phyloP scores from a whole-genome alignment of 2,329 filamentous ascomycete genomes.

The Alternaria triticimaculans region DNA sequence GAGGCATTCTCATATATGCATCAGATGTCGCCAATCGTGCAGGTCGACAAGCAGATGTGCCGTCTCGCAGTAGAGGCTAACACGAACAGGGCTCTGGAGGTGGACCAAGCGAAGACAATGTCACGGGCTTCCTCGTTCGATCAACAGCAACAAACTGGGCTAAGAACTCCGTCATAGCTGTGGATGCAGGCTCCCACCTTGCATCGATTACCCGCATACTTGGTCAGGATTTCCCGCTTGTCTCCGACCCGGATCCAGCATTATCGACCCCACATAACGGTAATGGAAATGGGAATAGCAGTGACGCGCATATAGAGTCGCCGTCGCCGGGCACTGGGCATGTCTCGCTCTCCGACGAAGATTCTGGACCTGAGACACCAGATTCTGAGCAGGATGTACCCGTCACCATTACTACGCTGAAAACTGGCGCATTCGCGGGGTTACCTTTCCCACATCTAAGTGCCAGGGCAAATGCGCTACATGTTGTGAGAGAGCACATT shows the following conservation, averaged over 20 bases:
- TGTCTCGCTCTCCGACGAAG: slow-evolving; percentile 34
- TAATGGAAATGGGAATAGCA: slow-evolving; percentile 26
- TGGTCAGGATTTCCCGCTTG: slow-evolving; percentile 60
- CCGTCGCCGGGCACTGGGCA: slow-evolving; percentile 36
- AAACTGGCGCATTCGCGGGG: slow-evolving; percentile 78
- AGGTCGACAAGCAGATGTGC: not conserved
- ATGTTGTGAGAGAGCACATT: slow-evolving; percentile 79
- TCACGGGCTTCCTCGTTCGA: slow-evolving; percentile 87
- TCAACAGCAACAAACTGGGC: slow-evolving; percentile 80
- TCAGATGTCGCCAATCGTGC: not conserved
- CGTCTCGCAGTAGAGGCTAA: slow-evolving; percentile 12
- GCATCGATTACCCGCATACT: slow-evolving; percentile 84
- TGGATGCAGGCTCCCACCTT: slow-evolving; percentile 91
- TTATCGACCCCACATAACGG: slow-evolving; percentile 19
- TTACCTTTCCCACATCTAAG: slow-evolving; percentile 72
- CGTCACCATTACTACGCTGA: slow-evolving; percentile 62
- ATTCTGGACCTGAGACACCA: slow-evolving; percentile 37
- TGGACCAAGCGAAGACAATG: slow-evolving; percentile 87
- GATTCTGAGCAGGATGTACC: slow-evolving; percentile 31
- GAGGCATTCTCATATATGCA: not conserved
- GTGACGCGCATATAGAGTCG: slow-evolving; percentile 21
- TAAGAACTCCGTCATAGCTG: slow-evolving; percentile 83
- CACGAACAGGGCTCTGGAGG: slow-evolving; percentile 79
- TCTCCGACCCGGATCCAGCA: slow-evolving; percentile 34
- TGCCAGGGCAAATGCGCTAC: slow-evolving; percentile 77